A percentile compares a stretch with the other conserved stretches of the same genome.
Conservation (phyloP, 129 eudicot genomes). For the Helianthus tuberosus region DNA sequence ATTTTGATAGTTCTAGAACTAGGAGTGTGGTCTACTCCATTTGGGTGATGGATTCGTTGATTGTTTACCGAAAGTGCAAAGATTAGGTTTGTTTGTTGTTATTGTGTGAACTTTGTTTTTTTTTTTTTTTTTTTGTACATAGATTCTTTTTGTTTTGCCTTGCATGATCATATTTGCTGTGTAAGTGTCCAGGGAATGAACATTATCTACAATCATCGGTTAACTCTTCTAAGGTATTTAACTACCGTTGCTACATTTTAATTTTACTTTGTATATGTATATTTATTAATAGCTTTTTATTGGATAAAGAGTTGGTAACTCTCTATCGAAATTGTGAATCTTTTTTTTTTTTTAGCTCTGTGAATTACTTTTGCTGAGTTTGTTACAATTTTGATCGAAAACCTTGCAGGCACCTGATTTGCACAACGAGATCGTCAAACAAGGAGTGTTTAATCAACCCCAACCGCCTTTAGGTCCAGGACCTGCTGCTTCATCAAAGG, state of each 20-base stretch:
- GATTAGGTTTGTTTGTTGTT: neutral
- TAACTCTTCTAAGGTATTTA: conserved; percentile 45
- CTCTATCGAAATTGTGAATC: neutral
- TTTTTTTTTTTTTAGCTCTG: neutral
- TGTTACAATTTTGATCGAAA: neutral
- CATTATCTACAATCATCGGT: conserved; percentile 51
- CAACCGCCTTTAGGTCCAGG: conserved; percentile 51
- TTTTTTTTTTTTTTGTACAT: too few relatives aligned
- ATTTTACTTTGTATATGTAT: neutral
- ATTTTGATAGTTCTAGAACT: neutral
- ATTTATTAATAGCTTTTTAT: neutral
- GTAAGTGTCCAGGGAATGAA: conserved; percentile 56
- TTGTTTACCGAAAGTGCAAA: conserved; percentile 1
- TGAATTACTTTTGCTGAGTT: neutral
- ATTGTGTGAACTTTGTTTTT: neutral
- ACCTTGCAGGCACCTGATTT: conserved; percentile 51
- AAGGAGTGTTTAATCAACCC: conserved; percentile 43
- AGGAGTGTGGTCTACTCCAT: conserved; percentile 9
- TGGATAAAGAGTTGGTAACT: neutral
- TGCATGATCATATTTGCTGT: conserved; percentile 9
- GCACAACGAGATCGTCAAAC: conserved; percentile 54
- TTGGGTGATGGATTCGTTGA: neutral
- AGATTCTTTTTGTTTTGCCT: too few relatives aligned
- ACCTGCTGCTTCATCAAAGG: conserved; percentile 33
- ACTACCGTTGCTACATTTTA: neutral